Percentiles rank a stretch among this genome's conserved stretches.
These are phyloP conservation scores for Phytophthora pisi DNA, from an alignment of 352 stramenopile species.

Conservation along the genomic window DNA sequence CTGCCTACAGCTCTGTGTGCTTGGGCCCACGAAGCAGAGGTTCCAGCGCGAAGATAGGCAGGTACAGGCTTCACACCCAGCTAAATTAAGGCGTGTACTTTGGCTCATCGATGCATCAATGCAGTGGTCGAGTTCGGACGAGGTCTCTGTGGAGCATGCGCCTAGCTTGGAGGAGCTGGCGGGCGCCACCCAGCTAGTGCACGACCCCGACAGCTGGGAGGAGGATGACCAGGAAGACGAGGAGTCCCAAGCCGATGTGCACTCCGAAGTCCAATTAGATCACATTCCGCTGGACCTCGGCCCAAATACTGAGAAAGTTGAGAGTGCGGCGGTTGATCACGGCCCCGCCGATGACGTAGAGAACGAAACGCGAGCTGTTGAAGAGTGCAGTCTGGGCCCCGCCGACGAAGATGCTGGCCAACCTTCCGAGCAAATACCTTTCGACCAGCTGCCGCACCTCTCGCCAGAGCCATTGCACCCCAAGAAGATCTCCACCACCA, in stretches of 20 bases:
- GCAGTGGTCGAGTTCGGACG: not conserved
- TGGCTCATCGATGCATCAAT: no score
- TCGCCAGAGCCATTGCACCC: slow-evolving; percentile 14
- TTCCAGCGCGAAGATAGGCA: slow-evolving; percentile 47
- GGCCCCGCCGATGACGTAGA: not conserved
- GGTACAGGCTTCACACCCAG: slow-evolving; percentile 15
- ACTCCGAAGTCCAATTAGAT: slow-evolving; percentile 7
- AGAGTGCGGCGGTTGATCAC: no score
- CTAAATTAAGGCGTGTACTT: no score
- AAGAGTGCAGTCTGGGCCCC: slow-evolving; percentile 1
- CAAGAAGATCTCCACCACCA: slow-evolving; percentile 23
- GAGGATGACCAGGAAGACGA: slow-evolving; percentile 11
- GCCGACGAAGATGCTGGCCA: slow-evolving; percentile 5
- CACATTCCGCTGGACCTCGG: slow-evolving; percentile 21
- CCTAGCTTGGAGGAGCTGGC: slow-evolving; percentile 18
- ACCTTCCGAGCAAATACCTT: slow-evolving; percentile 13
- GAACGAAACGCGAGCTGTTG: slow-evolving; percentile 3
- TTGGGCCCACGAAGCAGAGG: slow-evolving; percentile 1
- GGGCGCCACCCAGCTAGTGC: slow-evolving; percentile 1
- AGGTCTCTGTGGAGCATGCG: not conserved
- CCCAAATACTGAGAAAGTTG: no score
- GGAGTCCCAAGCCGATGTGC: slow-evolving; percentile 6
- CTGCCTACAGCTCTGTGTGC: slow-evolving; percentile 5
- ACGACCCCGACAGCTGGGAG: slow-evolving; percentile 20
- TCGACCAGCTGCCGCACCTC: slow-evolving; percentile 24